These are phyloP conservation scores for Cercospora sesami DNA, from an alignment of 2,329 filamentous ascomycete genomes.

Conservation along the genomic window DNA sequence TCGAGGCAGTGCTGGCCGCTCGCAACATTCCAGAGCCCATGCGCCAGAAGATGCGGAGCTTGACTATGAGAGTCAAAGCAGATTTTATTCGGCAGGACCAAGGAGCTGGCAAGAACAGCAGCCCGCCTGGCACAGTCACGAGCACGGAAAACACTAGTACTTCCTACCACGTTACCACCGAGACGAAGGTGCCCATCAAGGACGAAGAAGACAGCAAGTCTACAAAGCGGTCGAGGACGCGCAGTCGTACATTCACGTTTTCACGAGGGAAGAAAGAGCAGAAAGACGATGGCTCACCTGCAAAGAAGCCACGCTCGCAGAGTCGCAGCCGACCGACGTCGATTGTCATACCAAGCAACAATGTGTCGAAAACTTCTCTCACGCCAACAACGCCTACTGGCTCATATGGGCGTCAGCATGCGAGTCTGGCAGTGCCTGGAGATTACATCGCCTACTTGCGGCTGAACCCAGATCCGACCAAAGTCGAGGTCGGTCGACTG, in stretches of 20 bases:
- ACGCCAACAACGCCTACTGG: slow-evolving; percentile 31
- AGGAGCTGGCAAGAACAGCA: slow-evolving; percentile 48
- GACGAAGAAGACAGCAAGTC: slow-evolving; percentile 36
- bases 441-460: slow-evolving; percentile 86
- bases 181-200: slow-evolving; percentile 31
- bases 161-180: slow-evolving; percentile 21
- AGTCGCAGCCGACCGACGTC: slow-evolving; percentile 60
- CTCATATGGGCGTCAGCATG: slow-evolving; percentile 33
- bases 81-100: slow-evolving; percentile 93
- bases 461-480: slow-evolving; percentile 76
- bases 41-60: slow-evolving; percentile 87
- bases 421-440: slow-evolving; percentile 62
- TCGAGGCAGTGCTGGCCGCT: slow-evolving; percentile 68
- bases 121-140: slow-evolving; percentile 52
- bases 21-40: slow-evolving; percentile 93
- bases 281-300: slow-evolving; percentile 53
- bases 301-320: slow-evolving; percentile 67
- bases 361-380: slow-evolving; percentile 15
- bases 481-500: slow-evolving; percentile 88
- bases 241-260: slow-evolving; percentile 78
- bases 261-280: slow-evolving; percentile 60
- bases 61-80: slow-evolving; percentile 88
- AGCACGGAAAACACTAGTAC: slow-evolving; percentile 45
- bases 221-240: slow-evolving; percentile 52
- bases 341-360: slow-evolving; percentile 58